Percentiles rank a stretch among this genome's conserved stretches.
Evolutionary conservation across 805 yeast genomes (phyloP).

Genomic region (Zygoascus bituminiphila): DNA sequence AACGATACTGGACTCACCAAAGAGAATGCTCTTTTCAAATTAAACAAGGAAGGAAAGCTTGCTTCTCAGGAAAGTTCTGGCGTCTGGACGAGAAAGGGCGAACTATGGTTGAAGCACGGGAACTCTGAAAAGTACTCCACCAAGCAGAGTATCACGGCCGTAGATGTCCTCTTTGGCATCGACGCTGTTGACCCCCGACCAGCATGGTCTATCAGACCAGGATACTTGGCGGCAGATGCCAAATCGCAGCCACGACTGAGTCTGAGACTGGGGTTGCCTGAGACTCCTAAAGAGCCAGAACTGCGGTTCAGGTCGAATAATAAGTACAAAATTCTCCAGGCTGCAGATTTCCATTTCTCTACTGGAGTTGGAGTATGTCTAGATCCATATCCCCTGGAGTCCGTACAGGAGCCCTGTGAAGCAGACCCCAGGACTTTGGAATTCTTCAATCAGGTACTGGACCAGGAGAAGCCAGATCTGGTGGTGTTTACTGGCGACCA

Average conservation of each 20-base stretch:
- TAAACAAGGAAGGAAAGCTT: constrained; percentile 2
- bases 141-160: constrained; percentile 40
- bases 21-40: neutral
- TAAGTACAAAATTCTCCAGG: constrained; percentile 71
- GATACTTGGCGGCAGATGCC: constrained; percentile 19
- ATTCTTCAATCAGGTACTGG: constrained; percentile 57
- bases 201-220: constrained; percentile 46
- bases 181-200: constrained; percentile 73
- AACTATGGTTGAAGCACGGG: constrained; percentile 57
- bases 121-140: constrained; percentile 21
- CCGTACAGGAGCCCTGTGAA: constrained; percentile 41
- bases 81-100: constrained; percentile 33
- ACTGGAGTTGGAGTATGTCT: constrained; percentile 75
- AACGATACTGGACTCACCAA: constrained; percentile 8
- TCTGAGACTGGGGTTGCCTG: constrained; percentile 10
- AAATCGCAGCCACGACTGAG: constrained; percentile 23
- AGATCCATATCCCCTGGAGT: constrained; percentile 36
- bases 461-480: constrained; percentile 71
- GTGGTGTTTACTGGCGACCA: constrained; percentile 91
- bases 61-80: constrained; percentile 14
- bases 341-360: constrained; percentile 88
- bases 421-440: constrained; percentile 69
- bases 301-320: constrained; percentile 37
- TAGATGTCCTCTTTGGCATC: constrained; percentile 64
- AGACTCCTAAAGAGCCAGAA: constrained; percentile 17